Percentiles rank a stretch among this genome's conserved stretches.
Conservation (phyloP, 2,329 filamentous ascomycete genomes). For the Pseudogymnoascus sp. region DNA sequence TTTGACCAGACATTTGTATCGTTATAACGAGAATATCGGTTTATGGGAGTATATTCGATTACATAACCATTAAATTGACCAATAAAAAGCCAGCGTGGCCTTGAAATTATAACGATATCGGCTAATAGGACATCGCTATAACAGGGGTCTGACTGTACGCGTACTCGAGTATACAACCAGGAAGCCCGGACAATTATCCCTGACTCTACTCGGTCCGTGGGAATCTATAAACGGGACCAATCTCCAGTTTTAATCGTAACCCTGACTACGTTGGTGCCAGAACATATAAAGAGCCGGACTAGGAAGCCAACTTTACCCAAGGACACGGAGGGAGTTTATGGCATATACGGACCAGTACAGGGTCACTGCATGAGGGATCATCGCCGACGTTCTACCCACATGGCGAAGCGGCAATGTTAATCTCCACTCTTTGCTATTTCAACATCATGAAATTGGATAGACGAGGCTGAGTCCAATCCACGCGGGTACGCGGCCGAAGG, state of each 20-base stretch:
- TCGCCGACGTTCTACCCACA: neutral
- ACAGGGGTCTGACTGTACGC: no score
- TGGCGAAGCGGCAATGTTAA: neutral
- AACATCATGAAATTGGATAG: neutral
- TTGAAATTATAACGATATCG: no score
- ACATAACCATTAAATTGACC: no score
- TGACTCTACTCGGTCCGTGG: neutral
- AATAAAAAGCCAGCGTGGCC: no score
- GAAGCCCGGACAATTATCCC: neutral
- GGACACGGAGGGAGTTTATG: neutral
- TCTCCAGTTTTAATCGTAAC: neutral
- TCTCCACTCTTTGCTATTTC: neutral
- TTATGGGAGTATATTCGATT: no score
- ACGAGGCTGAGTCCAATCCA: neutral
- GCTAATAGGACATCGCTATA: no score
- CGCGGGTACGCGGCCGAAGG: neutral
- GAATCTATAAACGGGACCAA: neutral
- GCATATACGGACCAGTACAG: neutral
- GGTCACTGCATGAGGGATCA: neutral
- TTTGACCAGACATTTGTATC: no score
- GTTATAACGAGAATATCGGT: no score
- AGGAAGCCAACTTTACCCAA: neutral
- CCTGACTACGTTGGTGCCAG: neutral
- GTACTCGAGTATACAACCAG: neutral
- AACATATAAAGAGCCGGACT: neutral